Conservation (phyloP, 257 asterid genomes). For the Rubia yunnanensis region DNA sequence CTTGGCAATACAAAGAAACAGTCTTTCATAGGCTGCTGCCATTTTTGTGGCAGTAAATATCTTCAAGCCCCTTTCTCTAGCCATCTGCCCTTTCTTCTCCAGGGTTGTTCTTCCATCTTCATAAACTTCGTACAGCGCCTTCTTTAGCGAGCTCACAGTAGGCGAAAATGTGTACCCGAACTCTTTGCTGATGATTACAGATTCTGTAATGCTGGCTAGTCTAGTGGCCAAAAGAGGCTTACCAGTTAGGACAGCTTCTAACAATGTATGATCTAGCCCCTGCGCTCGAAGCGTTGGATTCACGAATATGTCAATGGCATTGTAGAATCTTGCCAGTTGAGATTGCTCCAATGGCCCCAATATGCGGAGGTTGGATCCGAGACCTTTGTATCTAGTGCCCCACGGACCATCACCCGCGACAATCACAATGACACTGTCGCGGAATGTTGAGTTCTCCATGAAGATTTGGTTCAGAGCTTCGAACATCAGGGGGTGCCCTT, state of each 20-base stretch:
- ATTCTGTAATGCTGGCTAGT: constrained; percentile 54
- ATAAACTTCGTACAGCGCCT: constrained; percentile 42
- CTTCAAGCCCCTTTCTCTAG: constrained; percentile 44
- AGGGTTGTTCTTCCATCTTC: constrained; percentile 42
- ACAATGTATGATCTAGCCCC: constrained; percentile 67
- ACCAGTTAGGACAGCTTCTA: constrained; percentile 66
- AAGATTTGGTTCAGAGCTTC: constrained; percentile 57
- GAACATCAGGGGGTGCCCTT: constrained; percentile 62
- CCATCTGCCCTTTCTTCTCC: constrained; percentile 40
- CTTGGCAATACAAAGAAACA: constrained; percentile 55
- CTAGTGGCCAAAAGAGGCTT: constrained; percentile 66
- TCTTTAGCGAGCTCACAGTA: constrained; percentile 43
- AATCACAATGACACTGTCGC: constrained; percentile 33
- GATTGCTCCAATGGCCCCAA: constrained; percentile 50
- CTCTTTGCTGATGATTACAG: constrained; percentile 44
- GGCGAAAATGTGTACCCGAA: constrained; percentile 67
- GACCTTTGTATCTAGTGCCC: constrained; percentile 50
- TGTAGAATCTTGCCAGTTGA: constrained; percentile 49
- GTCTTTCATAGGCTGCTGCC: constrained; percentile 75
- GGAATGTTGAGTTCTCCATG: constrained; percentile 31
- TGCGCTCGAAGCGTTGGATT: constrained; percentile 78
- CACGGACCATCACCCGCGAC: constrained; percentile 88
- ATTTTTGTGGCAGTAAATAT: constrained; percentile 58
- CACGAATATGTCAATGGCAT: constrained; percentile 44
- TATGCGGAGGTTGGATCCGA: constrained; percentile 40